phyloP scores from a whole-genome alignment of 176 grass and related monocot species.

The Ampelocalamus luodianensis region DNA sequence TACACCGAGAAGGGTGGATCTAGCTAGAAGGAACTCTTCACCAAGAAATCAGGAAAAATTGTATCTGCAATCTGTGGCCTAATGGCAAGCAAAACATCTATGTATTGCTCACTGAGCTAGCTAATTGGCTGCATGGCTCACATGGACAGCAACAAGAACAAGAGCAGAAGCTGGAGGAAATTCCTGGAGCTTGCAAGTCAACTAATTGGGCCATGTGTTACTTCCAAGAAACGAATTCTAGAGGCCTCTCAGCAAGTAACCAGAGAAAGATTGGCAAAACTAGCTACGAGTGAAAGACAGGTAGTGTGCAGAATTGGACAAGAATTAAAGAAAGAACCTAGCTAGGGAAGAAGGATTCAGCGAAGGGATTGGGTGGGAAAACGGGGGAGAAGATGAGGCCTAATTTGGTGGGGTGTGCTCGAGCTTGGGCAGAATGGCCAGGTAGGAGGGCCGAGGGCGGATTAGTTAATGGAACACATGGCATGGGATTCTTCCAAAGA shows the following conservation, averaged over 20 bases:
- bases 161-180: background rate
- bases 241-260: background rate
- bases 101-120: background rate
- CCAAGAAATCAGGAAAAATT: background rate
- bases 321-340: background rate
- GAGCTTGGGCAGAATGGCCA: background rate
- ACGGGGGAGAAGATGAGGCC: background rate
- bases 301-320: background rate
- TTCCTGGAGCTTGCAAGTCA: background rate
- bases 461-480: slow-evolving; percentile 10
- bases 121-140: background rate
- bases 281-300: background rate
- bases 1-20: slow-evolving; percentile 9
- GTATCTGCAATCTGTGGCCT: slow-evolving; percentile 2
- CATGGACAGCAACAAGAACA: background rate
- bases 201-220: background rate
- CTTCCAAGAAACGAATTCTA: slow-evolving; percentile 4
- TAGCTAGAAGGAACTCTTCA: slow-evolving; percentile 1
- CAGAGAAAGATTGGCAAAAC: background rate
- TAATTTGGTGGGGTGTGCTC: background rate
- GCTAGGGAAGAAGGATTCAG: background rate
- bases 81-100: background rate
- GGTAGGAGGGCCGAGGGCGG: background rate
- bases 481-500: slow-evolving; percentile 1
- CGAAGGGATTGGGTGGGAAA: background rate